These are phyloP conservation scores for Kwoniella shivajii DNA, from an alignment of 1,284 basidiomycete species.

Conservation along the genomic window DNA sequence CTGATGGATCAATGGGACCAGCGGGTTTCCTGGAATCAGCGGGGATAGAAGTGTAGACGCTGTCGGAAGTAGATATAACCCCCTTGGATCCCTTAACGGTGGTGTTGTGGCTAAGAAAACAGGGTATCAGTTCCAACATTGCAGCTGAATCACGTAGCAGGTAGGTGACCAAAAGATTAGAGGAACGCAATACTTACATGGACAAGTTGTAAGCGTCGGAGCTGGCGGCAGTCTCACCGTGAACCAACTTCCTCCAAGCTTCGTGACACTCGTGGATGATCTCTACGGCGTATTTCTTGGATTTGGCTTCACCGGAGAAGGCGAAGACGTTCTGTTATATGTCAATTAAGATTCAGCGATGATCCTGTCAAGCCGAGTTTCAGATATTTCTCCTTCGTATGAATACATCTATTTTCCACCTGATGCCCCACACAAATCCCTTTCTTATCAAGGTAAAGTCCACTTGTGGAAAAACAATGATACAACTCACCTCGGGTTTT, in stretches of 20 bases:
- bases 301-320: slow-evolving; percentile 99
- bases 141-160: neutral
- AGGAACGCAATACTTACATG: slow-evolving; percentile 65
- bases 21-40: slow-evolving; percentile 77
- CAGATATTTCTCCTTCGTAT: too few species aligned
- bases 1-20: slow-evolving; percentile 82
- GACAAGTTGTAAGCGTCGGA: slow-evolving; percentile 72
- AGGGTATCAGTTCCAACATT: neutral
- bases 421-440: too few species aligned
- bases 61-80: slow-evolving; percentile 66
- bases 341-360: neutral
- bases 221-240: slow-evolving; percentile 73
- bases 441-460: too few species aligned
- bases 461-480: too few species aligned
- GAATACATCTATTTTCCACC: too few species aligned
- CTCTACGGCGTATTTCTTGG: slow-evolving; percentile 98
- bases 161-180: too few species aligned
- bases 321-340: slow-evolving; percentile 82
- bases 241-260: slow-evolving; percentile 93
- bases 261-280: slow-evolving; percentile 99
- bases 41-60: slow-evolving; percentile 69
- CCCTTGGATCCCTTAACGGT: slow-evolving; percentile 75
- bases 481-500: slow-evolving; percentile 72
- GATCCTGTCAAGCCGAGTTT: too few species aligned
- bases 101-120: slow-evolving; percentile 56